phyloP scores from a whole-genome alignment of 805 yeast genomes.

The Ogataea angusta region DNA sequence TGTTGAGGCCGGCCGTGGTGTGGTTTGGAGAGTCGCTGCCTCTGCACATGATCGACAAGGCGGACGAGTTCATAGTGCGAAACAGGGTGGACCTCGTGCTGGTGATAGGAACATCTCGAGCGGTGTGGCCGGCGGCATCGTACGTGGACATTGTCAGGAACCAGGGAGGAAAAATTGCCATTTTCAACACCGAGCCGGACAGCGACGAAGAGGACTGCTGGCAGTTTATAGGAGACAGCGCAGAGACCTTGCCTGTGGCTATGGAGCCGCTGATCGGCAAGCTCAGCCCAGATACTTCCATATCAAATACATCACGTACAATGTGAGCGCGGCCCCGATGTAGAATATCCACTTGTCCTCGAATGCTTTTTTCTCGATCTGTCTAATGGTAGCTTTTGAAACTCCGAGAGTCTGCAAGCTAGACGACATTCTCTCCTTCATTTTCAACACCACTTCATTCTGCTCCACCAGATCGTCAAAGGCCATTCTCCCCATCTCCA shows the following conservation, averaged over 20 bases:
- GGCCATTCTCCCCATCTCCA: slow-evolving; percentile 85
- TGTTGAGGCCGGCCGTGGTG: slow-evolving; percentile 84
- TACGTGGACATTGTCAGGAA: slow-evolving; percentile 73
- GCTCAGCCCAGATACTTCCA: slow-evolving; percentile 56
- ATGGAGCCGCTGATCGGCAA: slow-evolving; percentile 45
- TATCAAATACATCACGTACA: slow-evolving; percentile 66
- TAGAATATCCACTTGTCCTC: slow-evolving; percentile 87
- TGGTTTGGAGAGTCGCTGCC: slow-evolving; percentile 95
- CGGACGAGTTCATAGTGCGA: slow-evolving; percentile 65
- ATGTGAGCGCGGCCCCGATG: slow-evolving; percentile 60
- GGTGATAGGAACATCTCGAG: slow-evolving; percentile 82
- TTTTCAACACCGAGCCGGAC: slow-evolving; percentile 68
- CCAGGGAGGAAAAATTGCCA: slow-evolving; percentile 79
- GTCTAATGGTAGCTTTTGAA: slow-evolving; percentile 76
- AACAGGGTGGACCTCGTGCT: slow-evolving; percentile 65
- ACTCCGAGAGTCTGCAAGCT: slow-evolving; percentile 81
- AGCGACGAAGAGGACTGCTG: slow-evolving; percentile 43
- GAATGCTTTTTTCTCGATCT: slow-evolving; percentile 75
- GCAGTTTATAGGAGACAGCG: slow-evolving; percentile 82
- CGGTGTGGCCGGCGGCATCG: slow-evolving; percentile 90
- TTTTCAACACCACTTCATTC: slow-evolving; percentile 61
- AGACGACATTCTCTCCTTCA: slow-evolving; percentile 62
- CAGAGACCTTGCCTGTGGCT: slow-evolving; percentile 64
- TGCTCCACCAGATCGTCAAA: slow-evolving; percentile 85
- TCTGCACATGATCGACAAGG: slow-evolving; percentile 53